These are phyloP conservation scores for Calonectria ilicicola DNA, from an alignment of 2,329 filamentous ascomycete genomes.

Conservation along the genomic window DNA sequence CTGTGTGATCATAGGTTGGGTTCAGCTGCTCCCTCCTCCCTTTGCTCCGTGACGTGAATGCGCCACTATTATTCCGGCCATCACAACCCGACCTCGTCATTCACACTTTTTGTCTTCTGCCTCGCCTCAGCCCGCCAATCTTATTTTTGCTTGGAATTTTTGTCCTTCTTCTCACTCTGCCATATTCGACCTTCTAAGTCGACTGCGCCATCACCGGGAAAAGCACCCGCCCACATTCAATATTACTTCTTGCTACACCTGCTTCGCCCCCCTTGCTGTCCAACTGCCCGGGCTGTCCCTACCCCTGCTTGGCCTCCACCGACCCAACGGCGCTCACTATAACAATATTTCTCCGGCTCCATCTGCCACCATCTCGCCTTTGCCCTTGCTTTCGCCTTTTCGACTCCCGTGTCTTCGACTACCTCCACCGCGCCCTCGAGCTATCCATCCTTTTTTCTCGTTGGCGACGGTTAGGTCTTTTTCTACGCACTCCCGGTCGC, in stretches of 20 bases:
- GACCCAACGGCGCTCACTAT: conserved; percentile 31
- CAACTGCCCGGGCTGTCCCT: conserved; percentile 22
- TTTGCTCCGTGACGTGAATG: conserved; percentile 22
- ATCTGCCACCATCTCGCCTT: conserved; percentile 30
- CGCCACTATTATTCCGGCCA: conserved; percentile 27
- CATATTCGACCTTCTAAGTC: neutral
- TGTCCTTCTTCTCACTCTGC: neutral
- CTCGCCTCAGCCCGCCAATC: conserved; percentile 17
- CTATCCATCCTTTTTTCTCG: conserved; percentile 24
- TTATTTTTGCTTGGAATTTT: conserved; percentile 21
- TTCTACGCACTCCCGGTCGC: neutral
- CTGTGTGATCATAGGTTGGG: conserved; percentile 9
- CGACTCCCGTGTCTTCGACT: conserved; percentile 17
- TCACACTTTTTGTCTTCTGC: neutral
- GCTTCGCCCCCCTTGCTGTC: conserved; percentile 32
- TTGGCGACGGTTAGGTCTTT: conserved; percentile 27
- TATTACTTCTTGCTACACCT: conserved; percentile 26
- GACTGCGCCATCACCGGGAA: conserved; percentile 2
- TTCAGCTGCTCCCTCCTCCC: conserved; percentile 1
- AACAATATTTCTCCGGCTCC: conserved; percentile 31
- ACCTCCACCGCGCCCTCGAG: conserved; percentile 27
- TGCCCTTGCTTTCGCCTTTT: conserved; percentile 16
- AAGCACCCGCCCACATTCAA: conserved; percentile 16
- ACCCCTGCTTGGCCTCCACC: conserved; percentile 40
- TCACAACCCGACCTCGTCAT: conserved; percentile 19